Conservation (phyloP, 2,329 filamentous ascomycete genomes). For the Bertia moriformis region DNA sequence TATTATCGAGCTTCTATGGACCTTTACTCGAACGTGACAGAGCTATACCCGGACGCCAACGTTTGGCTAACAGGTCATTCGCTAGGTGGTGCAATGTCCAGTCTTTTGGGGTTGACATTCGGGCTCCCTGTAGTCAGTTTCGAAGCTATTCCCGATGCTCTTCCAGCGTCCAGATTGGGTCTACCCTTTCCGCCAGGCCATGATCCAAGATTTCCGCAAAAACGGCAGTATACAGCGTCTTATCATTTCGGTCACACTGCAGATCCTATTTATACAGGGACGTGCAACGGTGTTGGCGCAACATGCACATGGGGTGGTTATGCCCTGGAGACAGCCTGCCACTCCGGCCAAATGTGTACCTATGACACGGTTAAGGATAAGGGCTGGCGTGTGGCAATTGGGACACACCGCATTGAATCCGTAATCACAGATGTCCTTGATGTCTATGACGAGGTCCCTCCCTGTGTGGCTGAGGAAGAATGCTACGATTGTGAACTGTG, state of each 20-base stretch:
- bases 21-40: conserved; percentile 82
- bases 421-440: conserved; percentile 81
- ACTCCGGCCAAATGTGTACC: conserved; percentile 72
- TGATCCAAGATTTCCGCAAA: conserved; percentile 57
- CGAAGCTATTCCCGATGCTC: conserved; percentile 79
- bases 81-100: conserved; percentile 75
- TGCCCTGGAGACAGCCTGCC: conserved; percentile 83
- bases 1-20: conserved; percentile 85
- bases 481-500: conserved; percentile 84
- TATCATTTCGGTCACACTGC: conserved; percentile 93
- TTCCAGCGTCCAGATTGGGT: conserved; percentile 71
- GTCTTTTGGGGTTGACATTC: conserved; percentile 81
- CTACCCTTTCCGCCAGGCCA: conserved; percentile 72
- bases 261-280: conserved; percentile 86
- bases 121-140: conserved; percentile 84
- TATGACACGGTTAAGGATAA: conserved; percentile 88
- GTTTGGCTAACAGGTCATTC: conserved; percentile 90
- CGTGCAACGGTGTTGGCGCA: conserved; percentile 79
- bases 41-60: conserved; percentile 68
- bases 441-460: conserved; percentile 67
- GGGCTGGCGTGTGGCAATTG: conserved; percentile 81
- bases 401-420: conserved; percentile 76
- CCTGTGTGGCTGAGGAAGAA: conserved; percentile 60
- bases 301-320: conserved; percentile 86
- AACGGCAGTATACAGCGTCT: conserved; percentile 57